These are phyloP conservation scores for Aspergillus brunneoviolaceus DNA, from an alignment of 2,329 filamentous ascomycete genomes.

Conservation along the genomic window DNA sequence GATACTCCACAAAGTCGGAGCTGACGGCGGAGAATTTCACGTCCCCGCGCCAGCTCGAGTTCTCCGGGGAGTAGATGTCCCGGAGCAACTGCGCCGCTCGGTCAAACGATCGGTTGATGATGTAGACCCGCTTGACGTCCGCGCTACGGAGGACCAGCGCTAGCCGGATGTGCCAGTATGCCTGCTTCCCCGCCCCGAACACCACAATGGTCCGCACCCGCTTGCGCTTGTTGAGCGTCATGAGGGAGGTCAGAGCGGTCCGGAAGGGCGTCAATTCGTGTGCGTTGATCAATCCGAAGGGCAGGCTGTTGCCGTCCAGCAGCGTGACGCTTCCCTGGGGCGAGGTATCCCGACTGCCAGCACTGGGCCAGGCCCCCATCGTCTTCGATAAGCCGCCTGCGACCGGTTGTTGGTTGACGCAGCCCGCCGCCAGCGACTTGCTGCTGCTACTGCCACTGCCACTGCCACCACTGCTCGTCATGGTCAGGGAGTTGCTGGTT, in stretches of 20 bases:
- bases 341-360: constrained; percentile 44
- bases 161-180: constrained; percentile 90
- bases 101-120: constrained; percentile 68
- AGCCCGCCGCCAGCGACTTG: constrained; percentile 31
- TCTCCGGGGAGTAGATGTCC: constrained; percentile 54
- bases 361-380: constrained; percentile 35
- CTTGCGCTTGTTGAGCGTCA: constrained; percentile 64
- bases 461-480: constrained; percentile 7
- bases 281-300: constrained; percentile 64
- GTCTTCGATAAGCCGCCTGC: constrained; percentile 28
- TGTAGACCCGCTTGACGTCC: constrained; percentile 75
- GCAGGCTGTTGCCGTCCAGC: constrained; percentile 57
- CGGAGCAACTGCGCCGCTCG: constrained; percentile 49
- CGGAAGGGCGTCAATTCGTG: constrained; percentile 69
- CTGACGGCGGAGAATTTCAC: constrained; percentile 71
- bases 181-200: constrained; percentile 86
- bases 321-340: constrained; percentile 60
- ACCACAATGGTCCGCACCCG: constrained; percentile 74
- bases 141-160: constrained; percentile 65
- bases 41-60: constrained; percentile 61
- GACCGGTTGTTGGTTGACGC: constrained; percentile 31
- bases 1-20: constrained; percentile 67
- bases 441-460: constrained; percentile 24
- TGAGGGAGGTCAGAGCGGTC: constrained; percentile 61
- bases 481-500: not conserved